Evolutionary conservation across 2,329 filamentous ascomycete genomes (phyloP), one percentile per base, ranked within the genome.

Genomic region (Ampelomyces quisqualis): DNA sequence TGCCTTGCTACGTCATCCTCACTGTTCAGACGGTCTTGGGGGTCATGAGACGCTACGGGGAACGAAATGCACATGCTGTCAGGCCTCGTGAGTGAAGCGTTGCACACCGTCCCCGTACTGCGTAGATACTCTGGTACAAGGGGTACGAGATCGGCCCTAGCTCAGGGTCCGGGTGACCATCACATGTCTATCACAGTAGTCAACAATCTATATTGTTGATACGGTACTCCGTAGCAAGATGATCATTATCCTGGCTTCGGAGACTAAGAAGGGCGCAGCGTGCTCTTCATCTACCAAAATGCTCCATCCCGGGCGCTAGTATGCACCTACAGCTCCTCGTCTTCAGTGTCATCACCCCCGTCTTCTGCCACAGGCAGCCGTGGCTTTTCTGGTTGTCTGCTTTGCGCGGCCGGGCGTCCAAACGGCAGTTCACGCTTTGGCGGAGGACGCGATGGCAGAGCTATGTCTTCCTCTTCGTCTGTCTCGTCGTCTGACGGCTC

Each of bases 401-500:
- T 55, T 13, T 57, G 53, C 15, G 55, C 58, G 5, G 43, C 42
- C 27, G 46, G 46, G 33, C 55, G 58, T 6, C 46, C 50, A 43
- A 70, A 70, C 2, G 67, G 67, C 17, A 70, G 45, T n/a, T 63
- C 56, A 18, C 68, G 57, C 35, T 34, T 40, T 9, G 47, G 56
- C 11, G 65, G 66, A n/a, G 67, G 65, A n/a, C 45, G 55, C 2
- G 31, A 33, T 21, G 34, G 26, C 17, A 39, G 46, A 39, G 40
- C 41, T 18, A 51, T 33, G 17, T 38, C 47, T 18, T 60, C 60
- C 13, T 49, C 59, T 29, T 68, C 58, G 21, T 67, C 65, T 8
- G 66, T 69, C 49, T 69, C 64, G 31, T 58, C 55, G 17, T 66
- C 66, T 18, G 64, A 61, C 14, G 58, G 58, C 21, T 69, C 63